Conservation (phyloP, 2,329 filamentous ascomycete species). For the Pestalotiopsis sp. region DNA sequence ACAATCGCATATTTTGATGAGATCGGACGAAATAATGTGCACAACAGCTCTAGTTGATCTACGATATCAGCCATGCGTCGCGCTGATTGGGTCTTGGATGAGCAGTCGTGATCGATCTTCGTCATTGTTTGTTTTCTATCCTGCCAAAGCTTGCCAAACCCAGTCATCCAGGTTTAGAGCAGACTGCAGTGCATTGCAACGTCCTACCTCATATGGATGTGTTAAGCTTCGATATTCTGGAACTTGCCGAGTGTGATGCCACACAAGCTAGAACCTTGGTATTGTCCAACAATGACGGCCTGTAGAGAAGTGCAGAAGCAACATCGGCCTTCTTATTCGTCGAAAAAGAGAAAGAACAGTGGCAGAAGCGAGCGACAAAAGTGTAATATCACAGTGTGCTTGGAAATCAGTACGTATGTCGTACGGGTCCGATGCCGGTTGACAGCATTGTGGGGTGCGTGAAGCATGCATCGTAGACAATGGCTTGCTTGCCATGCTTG, state of each 20-base stretch:
- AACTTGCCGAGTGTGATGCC: background rate
- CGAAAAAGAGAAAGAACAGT: background rate
- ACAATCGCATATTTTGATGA: background rate
- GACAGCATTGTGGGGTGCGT: conserved; percentile 27
- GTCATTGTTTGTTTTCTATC: background rate
- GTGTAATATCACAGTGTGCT: background rate
- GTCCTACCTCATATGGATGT: background rate
- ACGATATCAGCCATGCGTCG: background rate
- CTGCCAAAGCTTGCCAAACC: no score
- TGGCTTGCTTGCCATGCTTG: conserved; percentile 1
- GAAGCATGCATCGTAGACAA: conserved; percentile 16
- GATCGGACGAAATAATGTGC: background rate
- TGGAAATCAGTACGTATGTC: background rate
- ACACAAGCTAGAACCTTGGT: background rate
- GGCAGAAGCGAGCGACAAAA: conserved; percentile 16
- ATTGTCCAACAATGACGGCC: background rate
- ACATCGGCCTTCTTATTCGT: background rate
- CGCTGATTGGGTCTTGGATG: background rate
- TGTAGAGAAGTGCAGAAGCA: background rate
- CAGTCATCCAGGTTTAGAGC: no score
- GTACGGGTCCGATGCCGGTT: conserved; percentile 24
- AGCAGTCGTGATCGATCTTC: background rate
- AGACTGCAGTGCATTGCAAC: no score
- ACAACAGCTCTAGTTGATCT: background rate
- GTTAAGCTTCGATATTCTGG: background rate